Percentiles rank a stretch among this genome's conserved stretches.
These are phyloP conservation scores for Plasmodium cynomolgi DNA, from an alignment of 169 alveolate genomes.

Conservation along the genomic window DNA sequence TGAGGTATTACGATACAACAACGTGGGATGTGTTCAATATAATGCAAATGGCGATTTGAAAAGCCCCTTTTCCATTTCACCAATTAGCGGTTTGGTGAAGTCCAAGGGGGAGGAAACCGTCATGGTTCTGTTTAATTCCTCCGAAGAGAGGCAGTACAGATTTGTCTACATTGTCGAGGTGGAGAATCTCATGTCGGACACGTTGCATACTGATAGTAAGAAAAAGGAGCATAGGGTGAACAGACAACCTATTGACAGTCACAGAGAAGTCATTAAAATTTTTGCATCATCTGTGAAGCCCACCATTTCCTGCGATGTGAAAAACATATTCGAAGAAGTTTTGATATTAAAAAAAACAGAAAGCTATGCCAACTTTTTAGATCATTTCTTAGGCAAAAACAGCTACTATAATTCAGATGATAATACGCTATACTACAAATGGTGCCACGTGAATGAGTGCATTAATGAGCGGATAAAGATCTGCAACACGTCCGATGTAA, in stretches of 20 bases:
- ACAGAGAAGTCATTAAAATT: constrained; percentile 34
- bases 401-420: constrained; percentile 62
- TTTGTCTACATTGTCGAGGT: constrained; percentile 48
- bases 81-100: constrained; percentile 35
- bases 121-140: constrained; percentile 49
- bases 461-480: constrained; percentile 69
- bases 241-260: not conserved
- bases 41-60: not conserved
- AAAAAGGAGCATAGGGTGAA: not conserved
- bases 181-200: constrained; percentile 13
- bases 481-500: constrained; percentile 54
- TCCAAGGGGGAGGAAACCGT: constrained; percentile 63
- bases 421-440: constrained; percentile 55
- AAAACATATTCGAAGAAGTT: constrained; percentile 71
- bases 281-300: constrained; percentile 71
- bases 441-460: constrained; percentile 45
- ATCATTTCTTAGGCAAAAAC: constrained; percentile 25
- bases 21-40: not conserved
- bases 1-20: not conserved
- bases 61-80: constrained; percentile 53
- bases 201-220: not conserved
- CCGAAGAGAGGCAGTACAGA: constrained; percentile 62
- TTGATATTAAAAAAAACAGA: constrained; percentile 21
- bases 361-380: constrained; percentile 10
- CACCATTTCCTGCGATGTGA: constrained; percentile 35